phyloP scores from a whole-genome alignment of 2,329 filamentous ascomycete species.

The Fusarium drepaniforme region DNA sequence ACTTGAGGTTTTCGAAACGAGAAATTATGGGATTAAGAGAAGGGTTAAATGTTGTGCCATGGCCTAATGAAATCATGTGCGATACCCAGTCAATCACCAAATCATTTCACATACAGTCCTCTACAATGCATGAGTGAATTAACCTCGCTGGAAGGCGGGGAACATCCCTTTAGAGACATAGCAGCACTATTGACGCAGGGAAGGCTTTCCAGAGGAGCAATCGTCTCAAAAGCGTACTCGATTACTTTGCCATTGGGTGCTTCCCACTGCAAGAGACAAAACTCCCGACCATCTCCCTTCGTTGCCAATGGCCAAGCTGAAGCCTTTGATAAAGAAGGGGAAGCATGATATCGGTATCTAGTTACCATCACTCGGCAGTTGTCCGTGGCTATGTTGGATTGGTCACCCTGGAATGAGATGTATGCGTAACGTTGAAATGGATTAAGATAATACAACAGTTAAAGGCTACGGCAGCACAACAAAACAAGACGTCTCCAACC shows the following conservation, averaged over 20 bases:
- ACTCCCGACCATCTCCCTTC: not conserved
- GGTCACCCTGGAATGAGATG: not conserved
- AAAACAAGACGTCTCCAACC: not conserved
- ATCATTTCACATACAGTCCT: conserved; percentile 1
- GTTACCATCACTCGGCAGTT: not conserved
- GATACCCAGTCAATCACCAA: conserved; percentile 11
- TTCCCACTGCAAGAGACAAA: not conserved
- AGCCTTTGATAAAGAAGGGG: not conserved
- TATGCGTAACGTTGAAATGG: not conserved
- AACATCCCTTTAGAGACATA: not conserved
- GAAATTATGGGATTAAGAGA: not conserved
- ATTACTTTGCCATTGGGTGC: not conserved
- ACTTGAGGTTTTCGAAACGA: not conserved
- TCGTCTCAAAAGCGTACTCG: not conserved
- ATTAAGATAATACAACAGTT: not conserved
- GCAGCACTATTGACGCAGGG: not conserved
- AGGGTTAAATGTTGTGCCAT: conserved; percentile 17
- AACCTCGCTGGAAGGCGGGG: not conserved
- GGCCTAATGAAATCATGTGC: conserved; percentile 34
- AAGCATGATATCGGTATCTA: not conserved
- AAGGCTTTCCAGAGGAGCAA: not conserved
- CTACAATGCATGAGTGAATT: conserved; percentile 6
- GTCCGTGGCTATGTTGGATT: not conserved
- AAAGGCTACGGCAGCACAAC: not conserved
- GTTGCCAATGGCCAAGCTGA: not conserved